phyloP scores from a whole-genome alignment of 2,329 filamentous ascomycete species.

The Sclerotinia glacialis region DNA sequence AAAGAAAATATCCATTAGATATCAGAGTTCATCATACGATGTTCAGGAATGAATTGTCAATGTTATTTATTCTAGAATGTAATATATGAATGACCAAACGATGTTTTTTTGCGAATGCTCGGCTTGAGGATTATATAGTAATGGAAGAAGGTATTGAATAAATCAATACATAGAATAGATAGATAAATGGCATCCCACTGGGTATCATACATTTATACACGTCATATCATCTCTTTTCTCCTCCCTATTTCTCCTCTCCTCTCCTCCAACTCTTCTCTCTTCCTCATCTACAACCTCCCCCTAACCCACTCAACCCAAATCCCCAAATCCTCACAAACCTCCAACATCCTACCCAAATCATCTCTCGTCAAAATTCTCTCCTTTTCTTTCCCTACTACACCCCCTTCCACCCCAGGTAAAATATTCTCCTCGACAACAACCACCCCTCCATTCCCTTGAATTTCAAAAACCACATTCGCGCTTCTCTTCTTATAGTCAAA shows the following conservation, averaged over 20 bases:
- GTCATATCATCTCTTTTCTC: too few relatives aligned
- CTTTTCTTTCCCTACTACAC: conserved; percentile 14
- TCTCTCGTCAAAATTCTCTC: conserved; percentile 32
- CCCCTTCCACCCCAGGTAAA: conserved; percentile 29
- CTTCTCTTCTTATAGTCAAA: conserved; percentile 35
- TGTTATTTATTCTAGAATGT: too few relatives aligned
- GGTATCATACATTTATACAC: neutral
- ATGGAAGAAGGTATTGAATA: neutral
- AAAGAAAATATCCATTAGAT: too few relatives aligned
- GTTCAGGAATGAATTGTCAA: too few relatives aligned
- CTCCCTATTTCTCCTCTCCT: too few relatives aligned
- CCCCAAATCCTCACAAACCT: conserved; percentile 48
- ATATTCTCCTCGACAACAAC: conserved; percentile 38
- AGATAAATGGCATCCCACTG: neutral
- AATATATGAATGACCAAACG: too few relatives aligned
- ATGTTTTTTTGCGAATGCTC: neutral
- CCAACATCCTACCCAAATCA: conserved; percentile 46
- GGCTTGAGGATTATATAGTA: neutral
- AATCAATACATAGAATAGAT: neutral
- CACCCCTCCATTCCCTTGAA: conserved; percentile 35
- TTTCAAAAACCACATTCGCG: conserved; percentile 38
- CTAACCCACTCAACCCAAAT: conserved; percentile 52
- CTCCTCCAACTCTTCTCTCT: neutral
- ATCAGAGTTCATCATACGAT: too few relatives aligned
- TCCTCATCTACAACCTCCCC: conserved; percentile 29